These are phyloP conservation scores for Leishmania arabica DNA, from an alignment of 208 protist species.

Conservation along the genomic window DNA sequence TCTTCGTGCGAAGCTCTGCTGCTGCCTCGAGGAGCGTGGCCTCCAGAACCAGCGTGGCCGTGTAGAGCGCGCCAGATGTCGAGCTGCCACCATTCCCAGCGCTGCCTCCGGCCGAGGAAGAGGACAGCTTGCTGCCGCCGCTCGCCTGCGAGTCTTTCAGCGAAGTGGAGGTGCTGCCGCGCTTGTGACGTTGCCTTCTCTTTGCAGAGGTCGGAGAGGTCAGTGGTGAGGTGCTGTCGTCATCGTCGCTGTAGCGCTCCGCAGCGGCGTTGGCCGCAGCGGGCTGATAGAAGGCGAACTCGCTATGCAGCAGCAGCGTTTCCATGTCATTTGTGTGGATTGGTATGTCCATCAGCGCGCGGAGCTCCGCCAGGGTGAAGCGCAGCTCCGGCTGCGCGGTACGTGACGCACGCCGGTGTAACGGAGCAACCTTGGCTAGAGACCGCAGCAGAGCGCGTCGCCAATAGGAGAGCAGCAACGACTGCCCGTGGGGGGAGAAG, in stretches of 20 bases:
- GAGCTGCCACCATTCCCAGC: neutral
- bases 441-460: conserved; percentile 34
- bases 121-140: neutral
- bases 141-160: neutral
- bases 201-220: neutral
- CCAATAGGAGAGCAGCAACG: conserved; percentile 72
- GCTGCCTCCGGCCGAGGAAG: neutral
- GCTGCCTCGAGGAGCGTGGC: conserved; percentile 12
- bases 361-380: conserved; percentile 29
- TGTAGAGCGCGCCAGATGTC: conserved; percentile 17
- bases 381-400: neutral
- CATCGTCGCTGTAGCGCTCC: neutral
- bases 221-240: conserved; percentile 1
- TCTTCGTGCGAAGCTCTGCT: neutral
- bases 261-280: neutral
- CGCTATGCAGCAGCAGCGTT: conserved; percentile 32
- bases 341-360: conserved; percentile 28
- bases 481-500: conserved; percentile 69
- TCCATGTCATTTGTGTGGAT: conserved; percentile 45
- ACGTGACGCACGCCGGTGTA: conserved; percentile 14
- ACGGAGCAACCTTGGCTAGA: conserved; percentile 11
- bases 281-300: conserved; percentile 32
- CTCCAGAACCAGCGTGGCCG: conserved; percentile 20
- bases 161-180: neutral
- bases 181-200: neutral